Evolutionary conservation across 1,139 yeast genomes (phyloP), one percentile per base, ranked within the genome.

Genomic region (Citeromyces hawaiiensis): DNA sequence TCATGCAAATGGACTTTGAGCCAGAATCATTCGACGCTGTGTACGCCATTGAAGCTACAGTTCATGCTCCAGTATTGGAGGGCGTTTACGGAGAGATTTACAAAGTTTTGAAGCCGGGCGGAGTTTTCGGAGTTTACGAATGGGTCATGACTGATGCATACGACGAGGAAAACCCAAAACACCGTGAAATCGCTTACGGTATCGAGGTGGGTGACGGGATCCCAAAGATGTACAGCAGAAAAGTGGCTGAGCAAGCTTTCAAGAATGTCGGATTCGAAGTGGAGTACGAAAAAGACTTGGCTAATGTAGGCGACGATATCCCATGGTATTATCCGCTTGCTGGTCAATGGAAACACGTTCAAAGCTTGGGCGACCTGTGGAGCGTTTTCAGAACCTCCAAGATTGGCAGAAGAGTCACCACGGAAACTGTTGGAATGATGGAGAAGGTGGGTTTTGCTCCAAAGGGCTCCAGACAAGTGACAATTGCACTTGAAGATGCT

Each of bases 271-370:
- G 99, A 13, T 91, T 91, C 60, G 82, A 83, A 50, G 66, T 91
- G 51, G 72, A 73, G 53, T 73, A 71, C 58, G 74, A 78, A 61
- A 68, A 70, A 52, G 98, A 91, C 61, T 70, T 91, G 59, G 96
- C 98, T 41, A 86, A 77, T 48, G 64, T 66, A 45, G 76, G 74
- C 46, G 96, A 86, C 57, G 85, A 74, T 39, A 72, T 91, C 49
- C 99, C 99, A 50, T 91, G 99, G 99, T 91, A 83, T 68, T 88
- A 88, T 63, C 98, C 98, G 52, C 73, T 91, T 57, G 72, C 93
- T 47, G 98, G 98, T 55, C 95, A 91, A 50, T 76, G 87, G 82
- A 82, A 75, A 62, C 81, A 83, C 63, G 75, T 85, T 43, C 96
- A 88, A 66, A 67, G 80, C 40, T 47, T 85, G 23, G 69, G 78